Evolutionary conservation across 2,329 filamentous ascomycete species (phyloP), one percentile per base, ranked within the genome.

Genomic region (Trichophyton benhamiae): DNA sequence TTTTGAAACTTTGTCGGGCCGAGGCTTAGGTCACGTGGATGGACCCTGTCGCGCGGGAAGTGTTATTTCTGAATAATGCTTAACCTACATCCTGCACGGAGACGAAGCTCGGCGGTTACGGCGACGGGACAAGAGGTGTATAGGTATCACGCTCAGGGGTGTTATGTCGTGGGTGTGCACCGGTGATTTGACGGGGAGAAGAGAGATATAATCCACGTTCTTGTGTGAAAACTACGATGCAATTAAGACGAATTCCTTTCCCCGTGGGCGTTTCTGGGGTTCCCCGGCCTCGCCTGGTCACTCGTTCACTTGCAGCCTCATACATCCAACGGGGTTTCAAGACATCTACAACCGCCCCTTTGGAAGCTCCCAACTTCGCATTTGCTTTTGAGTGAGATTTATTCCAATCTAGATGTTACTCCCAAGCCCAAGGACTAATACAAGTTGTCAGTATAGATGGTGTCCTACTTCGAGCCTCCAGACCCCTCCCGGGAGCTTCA

Each of bases 391-490:
- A 78, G 76, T 78, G 71, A 68, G 71, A 68, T 49, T 41, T 57
- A 0, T 6, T 13, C 22, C 38, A 1, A 1, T 15, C 8, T 22
- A 41, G 8, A 53, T n/a, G 27, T 30, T 6, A 33, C 13, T 11
- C 13, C 27, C 33, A 7, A 33, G 15, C 6, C n/a, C 5, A 53
- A n/a, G 13, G 13, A 6, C 49, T 53, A 30, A 53, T 30, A 15
- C 22, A 53, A 15, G 11, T 27, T 20, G 25, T 13, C 66, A 88
- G 84, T 73, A 95, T 99, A 71, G 94, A 99, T 73, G 94, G 94
- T 61, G 94, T 99, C n/a, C 83, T 99, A 20, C 81, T 97, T 36
- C 89, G 91, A 69, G 87, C 88, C 63, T 84, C 87, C 3, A 83
- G 86, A 64, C 85, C 89, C 2, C 85, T 97, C 55, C 87, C 89